Evolutionary conservation across 2,329 filamentous ascomycete genomes (phyloP), one percentile per base, ranked within the genome.

Genomic region (Cordyceps cicadae): DNA sequence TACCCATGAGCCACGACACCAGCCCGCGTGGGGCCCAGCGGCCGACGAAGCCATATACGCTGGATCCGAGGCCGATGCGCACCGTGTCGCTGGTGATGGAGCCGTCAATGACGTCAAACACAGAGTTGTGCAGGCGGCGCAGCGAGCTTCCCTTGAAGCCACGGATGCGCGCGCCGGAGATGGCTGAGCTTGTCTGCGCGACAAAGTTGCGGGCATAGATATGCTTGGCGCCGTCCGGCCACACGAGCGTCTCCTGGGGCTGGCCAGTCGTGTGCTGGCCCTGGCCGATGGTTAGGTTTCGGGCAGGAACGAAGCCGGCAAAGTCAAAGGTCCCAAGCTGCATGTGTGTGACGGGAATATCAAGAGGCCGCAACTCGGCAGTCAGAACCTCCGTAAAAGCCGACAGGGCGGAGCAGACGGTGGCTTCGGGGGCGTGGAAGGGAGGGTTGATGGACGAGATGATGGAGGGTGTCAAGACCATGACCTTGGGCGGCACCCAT

Each of bases 1-100:
- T 83, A 12, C 92, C 92, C 84, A 97, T 88, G 89, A 97, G 96
- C 89, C 90, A 94, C 1, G 86, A 87, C n/a, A 97, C 88, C 17
- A 97, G 71, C 3, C 86, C 81, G 21, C 84, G 80, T 1, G 94
- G 93, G 26, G 89, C 81, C 83, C 88, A 93, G 45, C 84, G 82
- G 6, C 92, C 94, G 8, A 97, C 88, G 34, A 97, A 80, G 45
- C 90, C 89, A 73, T 97, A 97, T 0, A 92, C 80, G 60, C 88
- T 80, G 55, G 91, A 90, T 7, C 94, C 94, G 56, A 92, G 84
- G 1, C 94, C 94, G 17, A 97, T 88, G 62, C 90, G 87, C 65
- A 93, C 83, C 1, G 89, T 83, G 41, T 83, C 78, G 52, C 77
- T 79, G 29, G 81, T 82, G 66, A 82, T 78, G 19, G 79, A 82